Evolutionary conservation across 2,329 filamentous ascomycete genomes (phyloP).

Genomic region (Bipolaris victoriae): DNA sequence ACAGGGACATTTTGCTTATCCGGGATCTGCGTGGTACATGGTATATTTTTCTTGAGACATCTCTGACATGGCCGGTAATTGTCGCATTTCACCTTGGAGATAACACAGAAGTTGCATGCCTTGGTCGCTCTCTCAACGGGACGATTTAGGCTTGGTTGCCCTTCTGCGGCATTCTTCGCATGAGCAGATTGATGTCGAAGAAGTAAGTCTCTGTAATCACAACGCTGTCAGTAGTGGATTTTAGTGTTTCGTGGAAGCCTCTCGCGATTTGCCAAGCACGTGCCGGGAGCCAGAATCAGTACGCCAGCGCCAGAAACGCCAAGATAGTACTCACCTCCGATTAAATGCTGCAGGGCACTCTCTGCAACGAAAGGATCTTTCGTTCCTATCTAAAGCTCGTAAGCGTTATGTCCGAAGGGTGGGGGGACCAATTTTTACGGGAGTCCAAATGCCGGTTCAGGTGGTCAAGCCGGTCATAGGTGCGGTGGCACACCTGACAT

Average conservation of each 20-base stretch:
- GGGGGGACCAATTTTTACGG: slow-evolving; percentile 15
- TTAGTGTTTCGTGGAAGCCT: no score
- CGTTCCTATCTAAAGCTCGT: slow-evolving; percentile 30
- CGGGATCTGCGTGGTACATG: slow-evolving; percentile 13
- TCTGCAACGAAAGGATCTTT: slow-evolving; percentile 37
- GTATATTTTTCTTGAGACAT: slow-evolving; percentile 21
- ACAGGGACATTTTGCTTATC: background rate
- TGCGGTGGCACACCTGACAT: slow-evolving; percentile 37
- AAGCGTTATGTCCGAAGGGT: background rate
- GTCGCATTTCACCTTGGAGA: slow-evolving; percentile 43
- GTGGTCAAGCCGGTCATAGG: slow-evolving; percentile 40
- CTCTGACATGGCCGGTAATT: slow-evolving; percentile 37
- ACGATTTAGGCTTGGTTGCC: slow-evolving; percentile 24
- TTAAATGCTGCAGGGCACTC: slow-evolving; percentile 42
- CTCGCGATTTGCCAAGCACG: background rate
- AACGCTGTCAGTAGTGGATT: background rate
- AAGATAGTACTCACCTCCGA: slow-evolving; percentile 6
- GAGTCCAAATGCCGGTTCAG: slow-evolving; percentile 41
- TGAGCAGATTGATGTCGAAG: slow-evolving; percentile 38
- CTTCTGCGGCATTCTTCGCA: slow-evolving; percentile 31
- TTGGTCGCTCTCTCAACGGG: slow-evolving; percentile 30
- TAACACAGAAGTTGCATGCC: slow-evolving; percentile 41
- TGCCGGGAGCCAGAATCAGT: background rate
- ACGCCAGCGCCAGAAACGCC: background rate
- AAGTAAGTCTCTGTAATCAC: slow-evolving; percentile 31